Base-by-base conservation (phyloP, 805 yeast species). In the Tetrapisispora phaffii region DNA sequence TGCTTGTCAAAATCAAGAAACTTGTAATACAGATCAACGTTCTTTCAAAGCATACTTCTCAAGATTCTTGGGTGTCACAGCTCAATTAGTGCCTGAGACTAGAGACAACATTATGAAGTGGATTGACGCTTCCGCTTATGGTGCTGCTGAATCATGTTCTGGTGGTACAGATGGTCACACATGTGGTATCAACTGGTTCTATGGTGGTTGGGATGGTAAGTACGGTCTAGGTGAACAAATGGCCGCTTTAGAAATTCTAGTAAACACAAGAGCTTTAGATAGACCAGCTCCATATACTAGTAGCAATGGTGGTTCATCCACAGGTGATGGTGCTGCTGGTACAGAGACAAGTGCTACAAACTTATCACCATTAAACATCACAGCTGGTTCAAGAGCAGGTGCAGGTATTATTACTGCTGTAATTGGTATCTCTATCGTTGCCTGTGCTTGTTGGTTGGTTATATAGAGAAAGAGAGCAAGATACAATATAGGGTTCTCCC, bases 221-320 rank as follows among this genome's bases (percentile, higher is more conserved):
- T 86, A 76, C 56, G 96, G 97, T 2, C 71, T 90, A 31, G 97
- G 97, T 46, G 96, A 90, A 67, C 95, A 90, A 66, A 83, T 85
- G 75, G 68, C 81, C 29, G 96, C 96, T 0, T 66, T 88, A 49
- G 97, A 88, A 56, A 67, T 67, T 1, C 69, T 78, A 52, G 72
- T 69, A 23, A 74, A 71, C 41, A 57, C 74, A 9, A 53, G 57
- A 35, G 64, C 66, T 41, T 51, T 56, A 26, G 46, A 55, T 3
- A 58, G 58, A 55, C 72, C 74, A 2, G 72, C 76, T 31, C 96
- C 96, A 1, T 76, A 72, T 50, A 78, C 88, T 1, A 71, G 76
- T 16, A 45, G 58, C 1, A 69, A 69, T 38, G 95, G 95, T 40
- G 96, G 88, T 24, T 65, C 85, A 1, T 82, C 94, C 0, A 47